Base-by-base conservation (phyloP, 805 yeast genomes). In the Saccharomycopsis sp. region DNA sequence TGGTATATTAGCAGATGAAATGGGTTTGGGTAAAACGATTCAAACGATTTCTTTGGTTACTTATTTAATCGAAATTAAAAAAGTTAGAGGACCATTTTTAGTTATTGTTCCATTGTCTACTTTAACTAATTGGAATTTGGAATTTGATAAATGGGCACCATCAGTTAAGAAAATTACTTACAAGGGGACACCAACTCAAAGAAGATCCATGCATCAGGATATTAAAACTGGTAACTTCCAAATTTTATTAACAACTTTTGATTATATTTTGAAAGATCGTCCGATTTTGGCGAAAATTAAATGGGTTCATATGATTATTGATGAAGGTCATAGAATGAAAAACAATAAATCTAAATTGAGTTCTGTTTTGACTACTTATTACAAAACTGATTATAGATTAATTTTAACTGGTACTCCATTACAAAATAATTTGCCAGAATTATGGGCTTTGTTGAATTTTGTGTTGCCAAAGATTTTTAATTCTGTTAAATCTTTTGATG, bases 1-100 rank as follows among this genome's bases (percentile, higher is more conserved):
- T 60, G 98, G 98, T 67, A 93, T 90, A 51, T 66, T 90, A 43
- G 98, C 98, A 2, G 97, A 90, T 67, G 98, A 90, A 65, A 90
- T 90, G 98, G 98, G 98, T 45, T 71, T 90, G 47, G 98, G 98
- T 59, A 90, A 90, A 60, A 90, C 98, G 63, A 70, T 56, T 74
- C 94, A 85, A 61, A 77, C 89, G n/a, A 79, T 85, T 46, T 83
- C 93, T 0, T 66, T 85, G 53, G 68, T 85, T 17, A 74, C 90
- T 1, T 80, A 85, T 57, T 66, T 85, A 44, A 73, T 74, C 47
- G 94, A 85, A 57, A 67, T 62, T 33, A 85, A 85, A 56, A 73
- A 79, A 44, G 74, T 71, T 38, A 73, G 71, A 38, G 86, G 81
- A 26, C 85, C 85, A 46, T 85, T 79, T 54, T 71, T 85, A 57